A percentile compares a stretch with the other conserved stretches of the same genome.
Evolutionary conservation across 495 filamentous ascomycete species (phyloP).

Genomic region (Aspergillus coremiiformis): DNA sequence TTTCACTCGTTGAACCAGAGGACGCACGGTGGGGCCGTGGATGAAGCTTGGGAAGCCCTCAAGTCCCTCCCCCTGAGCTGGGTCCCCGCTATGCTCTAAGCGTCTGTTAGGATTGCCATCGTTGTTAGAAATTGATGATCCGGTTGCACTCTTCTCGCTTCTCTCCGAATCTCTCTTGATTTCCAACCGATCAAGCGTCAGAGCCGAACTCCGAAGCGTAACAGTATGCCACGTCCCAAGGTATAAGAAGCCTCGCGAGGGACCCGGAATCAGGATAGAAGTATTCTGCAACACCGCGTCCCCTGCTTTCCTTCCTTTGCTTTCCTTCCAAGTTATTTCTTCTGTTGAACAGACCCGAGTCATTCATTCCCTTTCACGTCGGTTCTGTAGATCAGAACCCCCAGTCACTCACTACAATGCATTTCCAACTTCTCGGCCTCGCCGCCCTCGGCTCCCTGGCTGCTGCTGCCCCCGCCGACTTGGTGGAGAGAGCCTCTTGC

Average conservation of each 20-base stretch:
- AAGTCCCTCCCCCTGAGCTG: background rate
- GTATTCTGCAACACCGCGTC: background rate
- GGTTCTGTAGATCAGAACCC: constrained; percentile 20
- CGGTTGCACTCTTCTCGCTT: background rate
- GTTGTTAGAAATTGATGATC: background rate
- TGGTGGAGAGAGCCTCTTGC: constrained; percentile 33
- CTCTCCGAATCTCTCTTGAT: too few species aligned
- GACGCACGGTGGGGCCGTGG: background rate
- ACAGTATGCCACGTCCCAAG: background rate
- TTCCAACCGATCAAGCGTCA: too few species aligned
- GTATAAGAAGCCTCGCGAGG: constrained; percentile 3
- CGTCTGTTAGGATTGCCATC: background rate
- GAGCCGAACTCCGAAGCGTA: background rate
- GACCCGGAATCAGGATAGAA: background rate
- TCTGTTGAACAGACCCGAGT: constrained; percentile 11
- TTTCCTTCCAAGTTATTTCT: background rate
- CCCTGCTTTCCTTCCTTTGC: background rate
- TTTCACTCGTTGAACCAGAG: background rate
- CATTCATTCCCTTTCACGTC: background rate
- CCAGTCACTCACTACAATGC: constrained; percentile 13
- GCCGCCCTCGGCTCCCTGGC: constrained; percentile 20
- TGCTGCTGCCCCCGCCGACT: constrained; percentile 22
- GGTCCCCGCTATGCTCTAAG: background rate
- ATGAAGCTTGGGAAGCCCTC: background rate
- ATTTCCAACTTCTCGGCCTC: constrained; percentile 14